Conservation (phyloP, 2,329 filamentous ascomycete genomes). For the Ceratocystis variospora region DNA sequence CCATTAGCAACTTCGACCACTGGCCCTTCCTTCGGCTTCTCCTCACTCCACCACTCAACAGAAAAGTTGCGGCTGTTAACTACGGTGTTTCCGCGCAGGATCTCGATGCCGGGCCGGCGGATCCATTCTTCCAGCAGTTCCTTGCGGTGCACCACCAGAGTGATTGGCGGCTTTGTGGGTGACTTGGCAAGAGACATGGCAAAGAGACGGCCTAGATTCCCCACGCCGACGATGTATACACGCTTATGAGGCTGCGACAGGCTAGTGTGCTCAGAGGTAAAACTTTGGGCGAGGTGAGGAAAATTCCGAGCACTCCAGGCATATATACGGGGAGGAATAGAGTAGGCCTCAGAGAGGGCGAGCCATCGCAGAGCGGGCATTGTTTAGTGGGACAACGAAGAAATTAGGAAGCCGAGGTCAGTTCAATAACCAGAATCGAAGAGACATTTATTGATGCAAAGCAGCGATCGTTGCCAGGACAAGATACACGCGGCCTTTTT, state of each 20-base stretch:
- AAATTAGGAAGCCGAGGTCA: neutral
- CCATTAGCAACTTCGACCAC: constrained; percentile 31
- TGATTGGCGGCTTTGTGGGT: constrained; percentile 53
- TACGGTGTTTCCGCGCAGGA: constrained; percentile 27
- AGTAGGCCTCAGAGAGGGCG: constrained; percentile 10
- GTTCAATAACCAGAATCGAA: too few species aligned
- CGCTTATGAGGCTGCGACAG: constrained; percentile 25
- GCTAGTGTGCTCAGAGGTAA: constrained; percentile 19
- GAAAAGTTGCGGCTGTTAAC: constrained; percentile 31
- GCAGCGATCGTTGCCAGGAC: too few species aligned
- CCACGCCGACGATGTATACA: constrained; percentile 66
- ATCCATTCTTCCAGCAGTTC: constrained; percentile 38
- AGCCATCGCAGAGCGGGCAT: constrained; percentile 12
- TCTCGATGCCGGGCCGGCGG: constrained; percentile 31
- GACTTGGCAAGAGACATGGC: constrained; percentile 56
- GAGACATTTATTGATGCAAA: neutral
- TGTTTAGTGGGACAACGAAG: neutral
- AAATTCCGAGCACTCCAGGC: constrained; percentile 19
- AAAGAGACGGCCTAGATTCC: constrained; percentile 68
- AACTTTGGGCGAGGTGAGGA: neutral
- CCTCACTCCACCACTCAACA: constrained; percentile 43
- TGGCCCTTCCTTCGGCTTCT: constrained; percentile 27
- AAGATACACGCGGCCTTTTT: too few species aligned
- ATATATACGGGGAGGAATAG: constrained; percentile 15
- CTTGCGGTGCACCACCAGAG: constrained; percentile 59